Evolutionary conservation across 306 rosid genomes (phyloP).

Genomic region (Hippophae gyantsensis): DNA sequence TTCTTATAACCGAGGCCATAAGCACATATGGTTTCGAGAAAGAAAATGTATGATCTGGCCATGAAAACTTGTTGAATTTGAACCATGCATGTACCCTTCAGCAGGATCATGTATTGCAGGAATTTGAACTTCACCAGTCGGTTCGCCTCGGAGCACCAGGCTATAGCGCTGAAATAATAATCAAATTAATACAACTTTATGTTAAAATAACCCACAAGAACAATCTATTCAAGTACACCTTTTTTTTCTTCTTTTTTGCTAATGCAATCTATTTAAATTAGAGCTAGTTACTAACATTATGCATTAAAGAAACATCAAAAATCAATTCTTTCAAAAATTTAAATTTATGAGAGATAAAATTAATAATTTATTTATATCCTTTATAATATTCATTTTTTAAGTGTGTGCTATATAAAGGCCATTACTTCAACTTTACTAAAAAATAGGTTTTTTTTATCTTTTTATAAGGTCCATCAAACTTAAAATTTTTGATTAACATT

Average conservation of each 20-base stretch:
- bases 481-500: no score
- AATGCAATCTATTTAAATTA: neutral
- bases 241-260: no score
- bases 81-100: slow-evolving; percentile 23
- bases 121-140: slow-evolving; percentile 34
- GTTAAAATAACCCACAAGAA: slow-evolving; percentile 10
- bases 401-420: no score
- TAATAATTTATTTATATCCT: neutral
- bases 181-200: slow-evolving; percentile 18
- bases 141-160: slow-evolving; percentile 75
- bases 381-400: no score
- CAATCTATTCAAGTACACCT: neutral
- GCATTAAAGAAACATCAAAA: neutral
- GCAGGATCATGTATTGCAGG: slow-evolving; percentile 37
- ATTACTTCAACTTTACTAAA: no score
- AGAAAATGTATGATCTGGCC: slow-evolving; percentile 26
- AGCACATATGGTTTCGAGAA: slow-evolving; percentile 38
- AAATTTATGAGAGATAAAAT: neutral
- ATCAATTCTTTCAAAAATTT: no score
- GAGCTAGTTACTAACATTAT: neutral
- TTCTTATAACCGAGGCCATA: no score
- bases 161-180: slow-evolving; percentile 60
- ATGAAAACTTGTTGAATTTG: slow-evolving; percentile 41
- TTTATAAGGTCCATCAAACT: no score
- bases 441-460: no score